Evolutionary conservation across 768 basidiomycete species (phyloP).

Genomic region (Serendipita sp.): DNA sequence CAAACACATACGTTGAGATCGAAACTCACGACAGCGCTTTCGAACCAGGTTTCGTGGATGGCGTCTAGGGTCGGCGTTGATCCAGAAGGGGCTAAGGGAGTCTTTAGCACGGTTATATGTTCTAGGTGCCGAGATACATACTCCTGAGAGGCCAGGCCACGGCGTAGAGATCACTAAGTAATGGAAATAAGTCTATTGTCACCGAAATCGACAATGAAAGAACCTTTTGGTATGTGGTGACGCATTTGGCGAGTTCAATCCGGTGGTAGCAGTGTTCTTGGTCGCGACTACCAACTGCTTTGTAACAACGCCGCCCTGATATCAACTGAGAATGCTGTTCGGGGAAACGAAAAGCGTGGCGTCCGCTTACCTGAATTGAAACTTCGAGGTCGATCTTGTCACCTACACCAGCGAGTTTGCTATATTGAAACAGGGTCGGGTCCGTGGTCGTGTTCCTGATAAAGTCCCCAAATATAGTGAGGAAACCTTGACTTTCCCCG

Average conservation of each 20-base stretch:
- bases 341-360: not conserved
- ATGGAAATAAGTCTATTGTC: not conserved
- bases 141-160: not conserved
- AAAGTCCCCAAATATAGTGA: not conserved
- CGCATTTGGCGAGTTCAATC: not conserved
- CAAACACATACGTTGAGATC: too few relatives aligned
- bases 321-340: not conserved
- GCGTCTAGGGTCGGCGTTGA: not conserved
- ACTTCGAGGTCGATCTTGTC: not conserved
- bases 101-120: not conserved
- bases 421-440: not conserved
- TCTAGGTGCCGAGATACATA: not conserved
- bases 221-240: not conserved
- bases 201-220: not conserved
- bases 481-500: not conserved
- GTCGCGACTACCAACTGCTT: conserved; percentile 2
- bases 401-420: not conserved
- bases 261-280: not conserved
- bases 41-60: conserved; percentile 1
- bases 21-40: conserved; percentile 1
- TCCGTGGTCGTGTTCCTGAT: conserved; percentile 2
- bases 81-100: not conserved
- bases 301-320: not conserved
- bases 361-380: not conserved
- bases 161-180: not conserved